phyloP scores from a whole-genome alignment of 2,329 filamentous ascomycete genomes.

The Blastomyces gilchristii region DNA sequence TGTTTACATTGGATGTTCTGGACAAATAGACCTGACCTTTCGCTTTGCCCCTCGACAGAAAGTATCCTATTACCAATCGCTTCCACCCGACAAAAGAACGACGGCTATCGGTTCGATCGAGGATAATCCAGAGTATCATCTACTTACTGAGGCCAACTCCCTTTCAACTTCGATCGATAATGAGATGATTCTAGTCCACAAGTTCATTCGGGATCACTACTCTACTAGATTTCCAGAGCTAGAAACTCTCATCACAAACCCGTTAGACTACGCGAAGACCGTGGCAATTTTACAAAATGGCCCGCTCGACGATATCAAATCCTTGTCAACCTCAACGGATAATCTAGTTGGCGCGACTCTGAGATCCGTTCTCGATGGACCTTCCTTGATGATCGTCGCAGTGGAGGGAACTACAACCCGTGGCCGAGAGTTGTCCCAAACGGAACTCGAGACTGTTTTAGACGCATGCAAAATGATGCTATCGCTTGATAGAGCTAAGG shows the following conservation, averaged over 20 bases:
- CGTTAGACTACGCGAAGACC: slow-evolving; percentile 89
- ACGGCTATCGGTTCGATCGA: slow-evolving; percentile 71
- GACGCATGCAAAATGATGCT: slow-evolving; percentile 80
- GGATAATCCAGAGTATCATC: slow-evolving; percentile 82
- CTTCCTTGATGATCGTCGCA: slow-evolving; percentile 88
- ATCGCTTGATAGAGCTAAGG: slow-evolving; percentile 78
- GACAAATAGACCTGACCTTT: slow-evolving; percentile 58
- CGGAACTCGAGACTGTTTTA: slow-evolving; percentile 63
- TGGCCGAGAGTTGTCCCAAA: slow-evolving; percentile 63
- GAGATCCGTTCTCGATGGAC: slow-evolving; percentile 72
- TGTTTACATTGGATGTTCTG: slow-evolving; percentile 52
- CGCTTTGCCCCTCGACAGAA: slow-evolving; percentile 49
- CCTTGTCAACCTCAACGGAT: slow-evolving; percentile 62
- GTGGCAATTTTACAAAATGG: slow-evolving; percentile 89
- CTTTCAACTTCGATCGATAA: slow-evolving; percentile 87
- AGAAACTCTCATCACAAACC: slow-evolving; percentile 79
- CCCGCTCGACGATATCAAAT: slow-evolving; percentile 78
- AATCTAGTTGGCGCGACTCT: slow-evolving; percentile 69
- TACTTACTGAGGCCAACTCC: slow-evolving; percentile 78
- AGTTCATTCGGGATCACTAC: slow-evolving; percentile 93
- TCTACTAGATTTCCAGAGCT: slow-evolving; percentile 87
- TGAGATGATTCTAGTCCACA: slow-evolving; percentile 87
- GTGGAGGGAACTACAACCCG: slow-evolving; percentile 87
- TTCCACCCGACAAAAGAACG: slow-evolving; percentile 54
- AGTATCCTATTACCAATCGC: slow-evolving; percentile 65